phyloP scores from a whole-genome alignment of 2,329 filamentous ascomycete genomes.

The Talaromyces sp. region DNA sequence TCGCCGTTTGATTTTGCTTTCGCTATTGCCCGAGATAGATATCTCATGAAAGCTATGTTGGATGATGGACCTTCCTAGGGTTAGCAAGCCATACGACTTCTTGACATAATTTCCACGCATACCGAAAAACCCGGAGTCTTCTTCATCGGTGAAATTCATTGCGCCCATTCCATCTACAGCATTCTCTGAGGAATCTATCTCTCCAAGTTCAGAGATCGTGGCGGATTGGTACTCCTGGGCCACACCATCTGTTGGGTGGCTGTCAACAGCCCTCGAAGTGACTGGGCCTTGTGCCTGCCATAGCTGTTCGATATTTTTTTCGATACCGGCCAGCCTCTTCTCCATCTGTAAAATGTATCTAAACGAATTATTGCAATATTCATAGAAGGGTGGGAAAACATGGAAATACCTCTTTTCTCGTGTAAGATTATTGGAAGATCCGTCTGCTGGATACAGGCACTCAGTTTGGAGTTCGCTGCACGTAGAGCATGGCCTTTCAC shows the following conservation, averaged over 20 bases:
- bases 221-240: background rate
- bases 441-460: slow-evolving; percentile 13
- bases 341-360: background rate
- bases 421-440: slow-evolving; percentile 10
- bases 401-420: slow-evolving; percentile 11
- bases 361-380: background rate
- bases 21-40: slow-evolving; percentile 29
- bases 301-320: background rate
- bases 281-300: background rate
- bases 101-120: background rate
- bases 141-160: slow-evolving; percentile 25
- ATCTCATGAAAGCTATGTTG: slow-evolving; percentile 37
- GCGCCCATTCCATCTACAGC: slow-evolving; percentile 27
- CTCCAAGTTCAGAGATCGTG: background rate
- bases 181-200: slow-evolving; percentile 13
- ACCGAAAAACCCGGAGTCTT: slow-evolving; percentile 32
- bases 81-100: background rate
- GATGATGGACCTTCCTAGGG: slow-evolving; percentile 31
- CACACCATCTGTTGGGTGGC: no score
- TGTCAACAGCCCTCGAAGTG: no score
- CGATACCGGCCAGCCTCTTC: background rate
- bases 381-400: background rate
- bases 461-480: slow-evolving; percentile 13
- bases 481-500: slow-evolving; percentile 9
- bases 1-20: slow-evolving; percentile 1